Conservation (phyloP, 495 filamentous ascomycete species). For the Hypoxylon fragiforme region DNA sequence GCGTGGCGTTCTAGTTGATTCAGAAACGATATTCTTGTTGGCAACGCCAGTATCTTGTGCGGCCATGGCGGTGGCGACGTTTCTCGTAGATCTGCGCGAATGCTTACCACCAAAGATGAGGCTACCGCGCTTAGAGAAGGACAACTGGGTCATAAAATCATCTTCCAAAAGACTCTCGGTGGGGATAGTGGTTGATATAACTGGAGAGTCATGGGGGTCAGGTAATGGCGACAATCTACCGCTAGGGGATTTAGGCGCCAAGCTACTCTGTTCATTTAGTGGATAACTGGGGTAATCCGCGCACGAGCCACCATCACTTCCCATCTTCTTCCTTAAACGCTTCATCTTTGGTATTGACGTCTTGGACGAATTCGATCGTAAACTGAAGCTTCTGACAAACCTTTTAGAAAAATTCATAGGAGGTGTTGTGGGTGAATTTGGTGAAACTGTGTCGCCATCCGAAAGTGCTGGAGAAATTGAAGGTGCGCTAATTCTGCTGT, state of each 20-base stretch:
- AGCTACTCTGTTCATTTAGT: slow-evolving; percentile 36
- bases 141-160: slow-evolving; percentile 50
- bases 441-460: slow-evolving; percentile 31
- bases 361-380: slow-evolving; percentile 36
- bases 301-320: slow-evolving; percentile 21
- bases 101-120: slow-evolving; percentile 62
- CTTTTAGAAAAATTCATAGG: slow-evolving; percentile 40
- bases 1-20: slow-evolving; percentile 19
- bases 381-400: slow-evolving; percentile 45
- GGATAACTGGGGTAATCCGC: slow-evolving; percentile 21
- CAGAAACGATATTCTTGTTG: slow-evolving; percentile 1
- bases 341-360: slow-evolving; percentile 32
- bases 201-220: slow-evolving; percentile 41
- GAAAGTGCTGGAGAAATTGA: slow-evolving; percentile 25
- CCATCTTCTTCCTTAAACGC: slow-evolving; percentile 42
- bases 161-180: slow-evolving; percentile 56
- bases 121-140: slow-evolving; percentile 66
- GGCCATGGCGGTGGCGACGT: slow-evolving; percentile 24
- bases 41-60: slow-evolving; percentile 12
- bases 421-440: slow-evolving; percentile 39
- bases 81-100: slow-evolving; percentile 33
- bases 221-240: slow-evolving; percentile 24
- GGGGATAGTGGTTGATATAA: slow-evolving; percentile 56
- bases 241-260: slow-evolving; percentile 29
- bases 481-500: slow-evolving; percentile 35